Evolutionary conservation across 768 basidiomycete genomes (phyloP).

Genomic region (Amanita thiersii): DNA sequence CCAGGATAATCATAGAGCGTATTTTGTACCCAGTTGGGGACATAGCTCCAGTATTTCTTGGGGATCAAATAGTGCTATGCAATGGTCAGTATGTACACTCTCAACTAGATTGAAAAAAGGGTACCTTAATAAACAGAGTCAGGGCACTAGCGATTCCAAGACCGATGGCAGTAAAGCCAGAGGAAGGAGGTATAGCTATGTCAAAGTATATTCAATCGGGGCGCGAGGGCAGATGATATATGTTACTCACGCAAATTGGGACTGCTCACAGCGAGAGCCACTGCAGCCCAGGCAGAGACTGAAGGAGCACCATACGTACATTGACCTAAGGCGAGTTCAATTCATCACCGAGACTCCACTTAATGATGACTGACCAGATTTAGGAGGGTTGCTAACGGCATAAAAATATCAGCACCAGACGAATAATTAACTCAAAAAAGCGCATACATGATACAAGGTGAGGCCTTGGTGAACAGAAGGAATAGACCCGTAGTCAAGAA

Average conservation of each 20-base stretch:
- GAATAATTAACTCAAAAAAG: neutral
- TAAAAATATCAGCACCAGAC: neutral
- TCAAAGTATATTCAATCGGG: neutral
- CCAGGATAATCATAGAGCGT: conserved; percentile 3
- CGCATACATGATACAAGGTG: conserved; percentile 51
- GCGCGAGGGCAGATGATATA: neutral
- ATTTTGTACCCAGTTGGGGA: conserved; percentile 49
- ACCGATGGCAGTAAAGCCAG: conserved; percentile 51
- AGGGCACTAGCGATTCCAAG: conserved; percentile 36
- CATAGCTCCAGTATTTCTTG: conserved; percentile 37
- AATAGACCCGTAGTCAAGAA: conserved; percentile 54
- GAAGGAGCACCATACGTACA: conserved; percentile 53
- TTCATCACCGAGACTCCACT: neutral
- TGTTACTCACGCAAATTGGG: conserved; percentile 35
- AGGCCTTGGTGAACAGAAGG: conserved; percentile 53
- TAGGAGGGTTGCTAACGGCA: conserved; percentile 18
- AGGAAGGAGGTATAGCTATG: conserved; percentile 42
- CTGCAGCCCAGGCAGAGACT: conserved; percentile 49
- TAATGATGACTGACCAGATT: conserved; percentile 10
- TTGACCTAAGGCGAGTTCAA: conserved; percentile 6
- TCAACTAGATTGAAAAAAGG: neutral
- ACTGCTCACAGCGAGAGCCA: conserved; percentile 41
- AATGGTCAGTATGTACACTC: neutral
- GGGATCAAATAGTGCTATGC: conserved; percentile 33
- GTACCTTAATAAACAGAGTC: conserved; percentile 34